Percentiles rank a stretch among this genome's conserved stretches.
Evolutionary conservation across 192 early-diverging fungal species (phyloP).

Genomic region (Gamsiella multidivaricata): DNA sequence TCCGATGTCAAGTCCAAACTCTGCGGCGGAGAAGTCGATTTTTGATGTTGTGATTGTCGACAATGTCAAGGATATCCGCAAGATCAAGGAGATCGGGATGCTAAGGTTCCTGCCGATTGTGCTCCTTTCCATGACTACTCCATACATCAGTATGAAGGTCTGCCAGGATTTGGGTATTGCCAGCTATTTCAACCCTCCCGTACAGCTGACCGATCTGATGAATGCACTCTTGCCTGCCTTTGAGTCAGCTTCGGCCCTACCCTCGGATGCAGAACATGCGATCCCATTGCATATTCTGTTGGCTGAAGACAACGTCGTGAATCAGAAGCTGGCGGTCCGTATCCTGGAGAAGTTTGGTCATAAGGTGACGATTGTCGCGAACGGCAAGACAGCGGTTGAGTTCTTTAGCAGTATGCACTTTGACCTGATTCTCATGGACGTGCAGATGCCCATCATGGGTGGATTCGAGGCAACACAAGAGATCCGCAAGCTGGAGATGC

Average conservation of each 20-base stretch:
- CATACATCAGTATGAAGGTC: constrained; percentile 71
- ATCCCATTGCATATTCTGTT: constrained; percentile 78
- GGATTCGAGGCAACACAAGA: constrained; percentile 89
- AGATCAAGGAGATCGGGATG: constrained; percentile 67
- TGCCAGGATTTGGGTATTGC: constrained; percentile 77
- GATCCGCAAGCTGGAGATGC: constrained; percentile 76
- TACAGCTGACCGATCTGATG: constrained; percentile 67
- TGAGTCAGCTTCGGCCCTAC: constrained; percentile 70
- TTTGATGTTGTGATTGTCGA: constrained; percentile 81
- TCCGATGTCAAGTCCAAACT: constrained; percentile 26
- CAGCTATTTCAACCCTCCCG: constrained; percentile 76
- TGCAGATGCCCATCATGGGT: constrained; percentile 92
- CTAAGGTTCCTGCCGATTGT: constrained; percentile 82
- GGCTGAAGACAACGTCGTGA: constrained; percentile 89
- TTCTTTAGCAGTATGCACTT: constrained; percentile 68
- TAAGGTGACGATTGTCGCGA: constrained; percentile 79
- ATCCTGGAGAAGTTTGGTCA: constrained; percentile 82
- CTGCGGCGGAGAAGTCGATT: constrained; percentile 40
- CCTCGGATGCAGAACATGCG: constrained; percentile 69
- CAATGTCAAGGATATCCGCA: constrained; percentile 66
- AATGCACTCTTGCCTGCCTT: constrained; percentile 78
- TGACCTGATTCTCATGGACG: constrained; percentile 87
- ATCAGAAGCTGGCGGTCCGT: constrained; percentile 83
- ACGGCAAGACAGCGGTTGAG: constrained; percentile 84
- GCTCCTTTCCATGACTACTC: constrained; percentile 64